Percentiles rank a stretch among this genome's conserved stretches.
Conservation (phyloP, 2,329 filamentous ascomycete genomes). For the Ophiostoma australiae region DNA sequence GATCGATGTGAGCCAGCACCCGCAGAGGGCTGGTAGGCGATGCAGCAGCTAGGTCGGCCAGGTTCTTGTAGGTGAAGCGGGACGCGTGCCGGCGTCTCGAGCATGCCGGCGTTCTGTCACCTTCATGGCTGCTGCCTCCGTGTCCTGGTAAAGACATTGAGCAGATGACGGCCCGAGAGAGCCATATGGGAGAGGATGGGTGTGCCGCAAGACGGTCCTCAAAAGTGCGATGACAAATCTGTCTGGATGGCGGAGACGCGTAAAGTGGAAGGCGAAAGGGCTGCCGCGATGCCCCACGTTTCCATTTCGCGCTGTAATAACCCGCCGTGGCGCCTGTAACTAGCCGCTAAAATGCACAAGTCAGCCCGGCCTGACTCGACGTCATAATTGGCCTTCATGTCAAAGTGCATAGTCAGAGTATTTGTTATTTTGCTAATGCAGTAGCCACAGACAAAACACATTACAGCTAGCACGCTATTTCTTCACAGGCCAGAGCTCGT, state of each 20-base stretch:
- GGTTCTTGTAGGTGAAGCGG: slow-evolving; percentile 77
- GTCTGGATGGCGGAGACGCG: background rate
- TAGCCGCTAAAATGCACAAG: background rate
- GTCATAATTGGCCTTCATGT: background rate
- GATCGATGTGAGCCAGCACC: slow-evolving; percentile 84
- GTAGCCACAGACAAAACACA: too few species aligned
- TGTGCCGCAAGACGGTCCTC: background rate
- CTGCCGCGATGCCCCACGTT: background rate
- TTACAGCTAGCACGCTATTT: too few species aligned
- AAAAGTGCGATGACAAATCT: background rate
- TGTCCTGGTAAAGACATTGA: background rate
- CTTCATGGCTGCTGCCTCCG: background rate
- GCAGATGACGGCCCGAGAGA: background rate
- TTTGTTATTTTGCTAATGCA: too few species aligned
- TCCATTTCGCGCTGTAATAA: background rate
- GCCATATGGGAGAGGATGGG: slow-evolving; percentile 4
- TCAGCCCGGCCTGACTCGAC: background rate
- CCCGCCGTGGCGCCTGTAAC: background rate
- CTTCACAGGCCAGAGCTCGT: background rate
- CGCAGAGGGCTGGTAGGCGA: slow-evolving; percentile 71
- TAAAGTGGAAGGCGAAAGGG: background rate
- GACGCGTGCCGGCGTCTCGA: slow-evolving; percentile 48
- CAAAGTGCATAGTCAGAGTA: too few species aligned
- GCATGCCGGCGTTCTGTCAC: slow-evolving; percentile 36
- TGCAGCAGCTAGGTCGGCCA: slow-evolving; percentile 68